Conservation (phyloP, 192 early-diverging fungal species). For the Dispira parvispora region DNA sequence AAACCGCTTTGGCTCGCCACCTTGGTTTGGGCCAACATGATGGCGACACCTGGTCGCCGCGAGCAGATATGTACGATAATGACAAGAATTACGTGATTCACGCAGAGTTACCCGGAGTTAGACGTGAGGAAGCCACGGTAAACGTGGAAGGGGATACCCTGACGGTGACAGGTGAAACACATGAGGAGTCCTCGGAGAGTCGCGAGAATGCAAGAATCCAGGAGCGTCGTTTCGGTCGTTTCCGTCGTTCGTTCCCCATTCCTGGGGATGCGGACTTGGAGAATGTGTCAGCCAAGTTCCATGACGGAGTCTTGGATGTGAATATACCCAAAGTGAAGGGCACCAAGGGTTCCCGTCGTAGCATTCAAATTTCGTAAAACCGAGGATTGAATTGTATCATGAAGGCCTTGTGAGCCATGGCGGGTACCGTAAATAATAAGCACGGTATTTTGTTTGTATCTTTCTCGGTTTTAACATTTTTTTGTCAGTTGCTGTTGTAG, state of each 20-base stretch:
- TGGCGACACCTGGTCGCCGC: not conserved
- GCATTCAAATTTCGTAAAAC: not conserved
- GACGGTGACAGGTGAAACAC: not conserved
- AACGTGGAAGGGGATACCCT: not conserved
- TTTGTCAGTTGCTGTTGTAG: too few species aligned
- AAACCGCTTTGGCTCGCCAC: not conserved
- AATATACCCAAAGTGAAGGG: not conserved
- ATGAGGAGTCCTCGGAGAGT: not conserved
- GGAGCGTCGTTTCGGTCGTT: slow-evolving; percentile 5
- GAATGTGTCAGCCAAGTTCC: not conserved
- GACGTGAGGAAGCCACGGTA: not conserved
- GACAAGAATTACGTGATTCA: not conserved
- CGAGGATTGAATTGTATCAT: not conserved
- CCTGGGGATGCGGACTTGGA: not conserved
- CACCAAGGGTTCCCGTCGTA: not conserved
- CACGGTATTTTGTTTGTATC: too few species aligned
- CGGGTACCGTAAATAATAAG: too few species aligned
- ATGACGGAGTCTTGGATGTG: slow-evolving; percentile 2
- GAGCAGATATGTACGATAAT: not conserved
- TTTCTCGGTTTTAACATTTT: too few species aligned
- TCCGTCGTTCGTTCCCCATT: slow-evolving; percentile 1
- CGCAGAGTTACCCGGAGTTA: not conserved
- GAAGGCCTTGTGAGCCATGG: too few species aligned
- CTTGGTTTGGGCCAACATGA: not conserved
- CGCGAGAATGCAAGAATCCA: not conserved